Conservation (phyloP, 1,284 basidiomycete genomes). For the Malassezia equina region DNA sequence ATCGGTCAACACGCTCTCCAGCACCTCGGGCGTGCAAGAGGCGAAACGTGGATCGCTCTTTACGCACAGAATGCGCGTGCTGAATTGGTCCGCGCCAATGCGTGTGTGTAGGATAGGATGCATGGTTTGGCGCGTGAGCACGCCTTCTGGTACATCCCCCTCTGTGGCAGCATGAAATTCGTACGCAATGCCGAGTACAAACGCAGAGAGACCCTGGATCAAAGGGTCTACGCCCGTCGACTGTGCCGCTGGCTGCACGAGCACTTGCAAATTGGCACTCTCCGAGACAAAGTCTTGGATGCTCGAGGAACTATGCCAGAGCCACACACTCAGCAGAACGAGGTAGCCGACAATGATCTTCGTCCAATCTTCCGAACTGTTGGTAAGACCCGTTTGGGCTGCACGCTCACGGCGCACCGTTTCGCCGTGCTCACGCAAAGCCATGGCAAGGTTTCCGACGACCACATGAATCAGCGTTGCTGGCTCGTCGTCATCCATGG, state of each 20-base stretch:
- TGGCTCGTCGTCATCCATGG: constrained; percentile 51
- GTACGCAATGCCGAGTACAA: constrained; percentile 84
- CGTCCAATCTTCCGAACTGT: constrained; percentile 58
- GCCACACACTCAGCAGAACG: constrained; percentile 72
- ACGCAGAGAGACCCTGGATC: constrained; percentile 80
- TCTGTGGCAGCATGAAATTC: constrained; percentile 34
- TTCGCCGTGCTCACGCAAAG: constrained; percentile 52
- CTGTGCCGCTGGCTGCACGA: constrained; percentile 84
- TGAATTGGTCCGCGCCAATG: constrained; percentile 73
- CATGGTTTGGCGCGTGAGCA: constrained; percentile 31
- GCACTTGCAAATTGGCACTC: constrained; percentile 67
- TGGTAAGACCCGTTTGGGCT: constrained; percentile 16
- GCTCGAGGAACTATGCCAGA: constrained; percentile 86
- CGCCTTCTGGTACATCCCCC: not conserved
- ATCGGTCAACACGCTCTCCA: constrained; percentile 30
- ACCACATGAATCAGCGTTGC: constrained; percentile 53
- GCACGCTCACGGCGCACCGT: constrained; percentile 37
- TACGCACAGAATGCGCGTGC: constrained; percentile 72
- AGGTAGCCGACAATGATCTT: constrained; percentile 77
- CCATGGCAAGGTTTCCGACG: constrained; percentile 59
- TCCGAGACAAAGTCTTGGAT: constrained; percentile 79
- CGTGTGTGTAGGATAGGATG: constrained; percentile 67
- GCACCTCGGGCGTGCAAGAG: constrained; percentile 68
- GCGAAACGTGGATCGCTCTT: constrained; percentile 87
- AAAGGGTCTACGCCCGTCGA: constrained; percentile 71